Evolutionary conservation across 257 asterid genomes (phyloP).

Genomic region (Nicotiana otophora): DNA sequence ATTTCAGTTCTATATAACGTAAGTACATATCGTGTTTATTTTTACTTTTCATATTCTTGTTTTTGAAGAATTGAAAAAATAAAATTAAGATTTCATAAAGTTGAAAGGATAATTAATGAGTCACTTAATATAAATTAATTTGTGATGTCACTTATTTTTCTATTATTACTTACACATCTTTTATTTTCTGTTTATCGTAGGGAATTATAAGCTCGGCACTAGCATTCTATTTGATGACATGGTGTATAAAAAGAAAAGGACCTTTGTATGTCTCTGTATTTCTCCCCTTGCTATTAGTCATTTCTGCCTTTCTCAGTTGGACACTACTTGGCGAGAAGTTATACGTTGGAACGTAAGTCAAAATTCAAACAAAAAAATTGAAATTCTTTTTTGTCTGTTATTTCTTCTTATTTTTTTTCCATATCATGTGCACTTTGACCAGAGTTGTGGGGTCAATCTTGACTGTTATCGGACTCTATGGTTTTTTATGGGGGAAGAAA

Average conservation of each 20-base stretch:
- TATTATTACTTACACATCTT: neutral
- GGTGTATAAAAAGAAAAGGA: conserved; percentile 74
- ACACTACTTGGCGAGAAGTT: conserved; percentile 58
- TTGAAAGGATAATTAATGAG: neutral
- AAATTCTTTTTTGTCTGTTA: neutral
- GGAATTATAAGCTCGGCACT: conserved; percentile 70
- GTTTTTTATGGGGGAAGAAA: conserved; percentile 77
- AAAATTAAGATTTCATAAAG: neutral
- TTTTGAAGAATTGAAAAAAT: neutral
- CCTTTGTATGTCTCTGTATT: conserved; percentile 76
- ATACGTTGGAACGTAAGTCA: conserved; percentile 56
- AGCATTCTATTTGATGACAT: conserved; percentile 55
- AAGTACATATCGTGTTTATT: neutral
- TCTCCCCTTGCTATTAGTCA: conserved; percentile 73
- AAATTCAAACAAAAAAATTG: neutral
- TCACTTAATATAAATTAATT: too few relatives aligned
- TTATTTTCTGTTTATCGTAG: conserved; percentile 18
- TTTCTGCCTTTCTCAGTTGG: conserved; percentile 85
- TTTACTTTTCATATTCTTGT: neutral
- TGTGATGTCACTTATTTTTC: neutral
- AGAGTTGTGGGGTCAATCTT: conserved; percentile 57
- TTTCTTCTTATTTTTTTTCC: neutral
- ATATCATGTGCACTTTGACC: neutral
- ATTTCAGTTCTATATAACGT: conserved; percentile 61
- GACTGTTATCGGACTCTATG: conserved; percentile 62